These are phyloP conservation scores for Sarocladiaceae sp. DNA, from an alignment of 2,329 filamentous ascomycete species.

Conservation along the genomic window DNA sequence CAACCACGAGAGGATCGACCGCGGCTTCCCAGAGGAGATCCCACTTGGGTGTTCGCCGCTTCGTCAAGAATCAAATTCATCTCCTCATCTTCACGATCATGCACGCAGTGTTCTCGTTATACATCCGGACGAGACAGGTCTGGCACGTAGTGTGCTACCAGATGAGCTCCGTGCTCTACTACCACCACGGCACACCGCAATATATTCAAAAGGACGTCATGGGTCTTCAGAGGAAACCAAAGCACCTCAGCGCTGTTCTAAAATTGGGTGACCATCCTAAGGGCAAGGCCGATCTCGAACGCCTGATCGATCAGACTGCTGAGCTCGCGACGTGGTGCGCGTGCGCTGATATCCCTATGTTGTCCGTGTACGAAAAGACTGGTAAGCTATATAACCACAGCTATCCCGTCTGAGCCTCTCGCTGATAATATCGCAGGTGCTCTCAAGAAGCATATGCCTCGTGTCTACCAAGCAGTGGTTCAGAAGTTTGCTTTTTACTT, in stretches of 20 bases:
- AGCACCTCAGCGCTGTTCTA: slow-evolving; percentile 84
- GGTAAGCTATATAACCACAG: slow-evolving; percentile 48
- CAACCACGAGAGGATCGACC: slow-evolving; percentile 21
- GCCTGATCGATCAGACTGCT: slow-evolving; percentile 82
- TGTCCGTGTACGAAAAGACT: slow-evolving; percentile 90
- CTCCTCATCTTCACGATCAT: slow-evolving; percentile 64
- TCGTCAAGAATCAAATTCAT: slow-evolving; percentile 60
- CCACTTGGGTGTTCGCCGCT: slow-evolving; percentile 54
- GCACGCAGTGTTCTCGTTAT: slow-evolving; percentile 82
- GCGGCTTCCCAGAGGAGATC: slow-evolving; percentile 28
- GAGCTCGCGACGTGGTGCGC: slow-evolving; percentile 93
- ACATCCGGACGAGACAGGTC: slow-evolving; percentile 74
- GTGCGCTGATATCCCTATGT: slow-evolving; percentile 77
- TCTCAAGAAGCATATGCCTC: slow-evolving; percentile 84
- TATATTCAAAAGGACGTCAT: slow-evolving; percentile 86
- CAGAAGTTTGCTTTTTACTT: slow-evolving; percentile 85
- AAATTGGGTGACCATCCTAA: slow-evolving; percentile 66
- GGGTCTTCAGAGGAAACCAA: slow-evolving; percentile 67
- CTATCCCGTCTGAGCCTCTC: not conserved
- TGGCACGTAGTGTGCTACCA: slow-evolving; percentile 77
- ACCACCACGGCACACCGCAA: slow-evolving; percentile 93
- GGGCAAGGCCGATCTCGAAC: slow-evolving; percentile 71
- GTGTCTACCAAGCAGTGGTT: slow-evolving; percentile 74
- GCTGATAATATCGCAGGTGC: slow-evolving; percentile 54
- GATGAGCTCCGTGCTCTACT: slow-evolving; percentile 77